Evolutionary conservation across 129 eudicot species (phyloP).

Genomic region (Lactuca sativa): DNA sequence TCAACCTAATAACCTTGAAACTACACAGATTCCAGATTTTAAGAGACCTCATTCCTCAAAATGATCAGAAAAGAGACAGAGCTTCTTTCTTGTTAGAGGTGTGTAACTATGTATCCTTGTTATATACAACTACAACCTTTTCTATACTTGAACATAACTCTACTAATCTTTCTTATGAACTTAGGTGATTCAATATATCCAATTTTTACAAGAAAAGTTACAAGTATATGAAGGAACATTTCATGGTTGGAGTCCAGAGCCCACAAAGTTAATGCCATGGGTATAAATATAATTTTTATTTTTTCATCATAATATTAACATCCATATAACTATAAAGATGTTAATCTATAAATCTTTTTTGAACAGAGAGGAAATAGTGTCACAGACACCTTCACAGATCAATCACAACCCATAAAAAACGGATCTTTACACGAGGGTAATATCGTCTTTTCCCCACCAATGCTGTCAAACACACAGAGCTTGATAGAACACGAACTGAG

Average conservation of each 20-base stretch:
- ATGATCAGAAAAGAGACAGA: slow-evolving; percentile 90
- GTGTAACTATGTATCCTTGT: slow-evolving; percentile 10
- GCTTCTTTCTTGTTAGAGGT: slow-evolving; percentile 97
- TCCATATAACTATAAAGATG: too few species aligned
- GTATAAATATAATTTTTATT: slow-evolving; percentile 51
- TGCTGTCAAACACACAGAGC: slow-evolving; percentile 43
- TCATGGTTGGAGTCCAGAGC: slow-evolving; percentile 72
- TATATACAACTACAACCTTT: background rate
- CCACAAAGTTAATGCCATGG: slow-evolving; percentile 66
- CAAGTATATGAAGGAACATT: slow-evolving; percentile 68
- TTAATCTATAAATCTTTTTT: slow-evolving; percentile 1
- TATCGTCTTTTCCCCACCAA: slow-evolving; percentile 35
- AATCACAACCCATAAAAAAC: slow-evolving; percentile 43
- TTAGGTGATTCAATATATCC: slow-evolving; percentile 87
- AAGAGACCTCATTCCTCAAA: slow-evolving; percentile 81
- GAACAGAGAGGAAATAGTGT: slow-evolving; percentile 59
- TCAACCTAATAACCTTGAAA: slow-evolving; percentile 19
- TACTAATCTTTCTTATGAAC: slow-evolving; percentile 16
- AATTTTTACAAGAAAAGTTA: slow-evolving; percentile 74
- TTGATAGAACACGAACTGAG: slow-evolving; percentile 55
- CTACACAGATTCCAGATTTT: slow-evolving; percentile 78
- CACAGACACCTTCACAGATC: slow-evolving; percentile 60
- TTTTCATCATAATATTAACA: background rate
- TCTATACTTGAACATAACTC: slow-evolving; percentile 12
- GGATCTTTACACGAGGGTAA: slow-evolving; percentile 47